Evolutionary conservation across 2,329 filamentous ascomycete species (phyloP).

Genomic region (Fusarium falciforme): DNA sequence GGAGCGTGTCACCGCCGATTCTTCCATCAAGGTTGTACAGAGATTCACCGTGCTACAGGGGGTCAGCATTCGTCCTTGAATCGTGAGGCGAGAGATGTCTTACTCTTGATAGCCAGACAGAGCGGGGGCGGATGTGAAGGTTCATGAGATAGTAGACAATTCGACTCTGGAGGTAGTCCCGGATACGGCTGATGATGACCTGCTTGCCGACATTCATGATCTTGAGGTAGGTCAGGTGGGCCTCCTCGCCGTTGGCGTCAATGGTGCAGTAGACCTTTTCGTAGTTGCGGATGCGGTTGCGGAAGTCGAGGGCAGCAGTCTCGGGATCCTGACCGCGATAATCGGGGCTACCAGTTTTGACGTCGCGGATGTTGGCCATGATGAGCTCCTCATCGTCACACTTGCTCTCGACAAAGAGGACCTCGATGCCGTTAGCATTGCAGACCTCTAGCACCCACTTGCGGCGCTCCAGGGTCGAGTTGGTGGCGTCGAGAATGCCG

Average conservation of each 20-base stretch:
- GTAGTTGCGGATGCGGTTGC: slow-evolving; percentile 94
- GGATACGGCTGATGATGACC: slow-evolving; percentile 97
- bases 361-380: slow-evolving; percentile 97
- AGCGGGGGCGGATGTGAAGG: slow-evolving; percentile 94
- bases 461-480: slow-evolving; percentile 89
- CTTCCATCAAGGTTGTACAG: slow-evolving; percentile 89
- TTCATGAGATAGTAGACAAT: slow-evolving; percentile 99
- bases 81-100: slow-evolving; percentile 48
- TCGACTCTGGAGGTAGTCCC: slow-evolving; percentile 95
- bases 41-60: slow-evolving; percentile 86
- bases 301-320: slow-evolving; percentile 88
- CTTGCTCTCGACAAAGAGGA: slow-evolving; percentile 95
- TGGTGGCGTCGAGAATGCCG: slow-evolving; percentile 95
- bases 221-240: slow-evolving; percentile 92
- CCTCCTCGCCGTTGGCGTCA: slow-evolving; percentile 82
- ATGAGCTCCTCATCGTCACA: slow-evolving; percentile 96
- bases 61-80: slow-evolving; percentile 8
- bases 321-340: slow-evolving; percentile 96
- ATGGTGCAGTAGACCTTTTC: slow-evolving; percentile 97
- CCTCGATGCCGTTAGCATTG: slow-evolving; percentile 81
- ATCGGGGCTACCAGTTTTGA: slow-evolving; percentile 96
- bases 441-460: slow-evolving; percentile 92
- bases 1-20: slow-evolving; percentile 90
- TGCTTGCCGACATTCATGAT: slow-evolving; percentile 96
- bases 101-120: slow-evolving; percentile 95